Base-by-base conservation (phyloP, 164 flowering plant species). In the Amborella trichopoda region DNA sequence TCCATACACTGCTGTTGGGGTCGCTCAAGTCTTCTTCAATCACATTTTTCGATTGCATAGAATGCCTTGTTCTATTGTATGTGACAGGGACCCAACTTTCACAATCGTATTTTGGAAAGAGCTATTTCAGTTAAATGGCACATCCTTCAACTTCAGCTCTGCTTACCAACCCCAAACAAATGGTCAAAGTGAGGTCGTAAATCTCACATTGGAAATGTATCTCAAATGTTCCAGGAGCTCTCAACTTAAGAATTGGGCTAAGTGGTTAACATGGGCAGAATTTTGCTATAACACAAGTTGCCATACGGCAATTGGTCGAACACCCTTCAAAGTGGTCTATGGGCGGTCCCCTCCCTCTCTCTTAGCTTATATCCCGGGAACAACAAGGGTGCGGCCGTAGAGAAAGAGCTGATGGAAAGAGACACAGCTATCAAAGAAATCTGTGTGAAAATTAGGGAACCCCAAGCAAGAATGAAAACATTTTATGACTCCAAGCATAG, bases 111-210 rank as follows among this genome's bases (percentile, higher is more conserved):
- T 44, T 12, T 44, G 28, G 47, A 20, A 44, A 16, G 47, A 23
- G n/a, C 26, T 44, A 3, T 44, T 44, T 22, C 24, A 44, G 28
- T 14, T 23, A 12, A 27, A 44, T 13, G 28, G 28, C 4, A 23
- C 28, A 13, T 12, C 11, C 9, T n/a, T 44, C 1, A 1, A n/a
- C 9, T 13, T 23, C 18, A 23, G 19, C 28, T 10, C 47, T 3
- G 28, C 28, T 18, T 44, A 44, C 28, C 47, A 44, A 23, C 47
- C n/a, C n/a, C n/a, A n/a, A n/a, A n/a, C n/a, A n/a, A n/a, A n/a
- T n/a, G n/a, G n/a, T n/a, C n/a, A n/a, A 44, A 23, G 6, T 2
- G 14, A 44, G 19, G 47, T 44, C 4, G 18, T 23, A 9, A 44
- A 44, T 23, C 19, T 18, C 1, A 13, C 18, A 13, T 9, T 44